These are phyloP conservation scores for Fraxinus quadrangulata DNA, from an alignment of 257 asterid species.

Conservation along the genomic window DNA sequence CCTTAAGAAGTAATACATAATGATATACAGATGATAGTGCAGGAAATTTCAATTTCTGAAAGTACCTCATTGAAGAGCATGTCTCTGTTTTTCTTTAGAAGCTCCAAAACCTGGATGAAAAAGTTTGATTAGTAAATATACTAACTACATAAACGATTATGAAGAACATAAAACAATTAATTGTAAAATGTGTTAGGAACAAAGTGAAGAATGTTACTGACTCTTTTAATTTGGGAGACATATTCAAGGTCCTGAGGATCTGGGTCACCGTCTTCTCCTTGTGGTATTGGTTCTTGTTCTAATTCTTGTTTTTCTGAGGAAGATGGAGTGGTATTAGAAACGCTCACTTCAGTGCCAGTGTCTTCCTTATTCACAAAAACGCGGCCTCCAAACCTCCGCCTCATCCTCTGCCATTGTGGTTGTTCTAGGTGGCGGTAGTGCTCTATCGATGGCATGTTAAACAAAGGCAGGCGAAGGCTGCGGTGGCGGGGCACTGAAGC, in stretches of 20 bases:
- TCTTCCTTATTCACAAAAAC: conserved; percentile 50
- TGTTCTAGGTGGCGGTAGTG: background rate
- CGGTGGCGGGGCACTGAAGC: conserved; percentile 24
- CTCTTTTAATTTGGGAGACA: conserved; percentile 70
- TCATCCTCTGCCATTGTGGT: conserved; percentile 4
- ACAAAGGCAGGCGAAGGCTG: conserved; percentile 12
- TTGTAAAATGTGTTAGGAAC: background rate
- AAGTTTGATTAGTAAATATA: background rate
- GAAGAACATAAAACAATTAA: conserved; percentile 8
- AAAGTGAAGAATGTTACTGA: conserved; percentile 21
- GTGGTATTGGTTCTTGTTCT: conserved; percentile 15
- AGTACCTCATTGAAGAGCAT: conserved; percentile 85
- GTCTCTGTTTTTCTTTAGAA: conserved; percentile 79
- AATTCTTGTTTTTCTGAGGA: conserved; percentile 11
- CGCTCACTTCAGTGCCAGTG: conserved; percentile 28
- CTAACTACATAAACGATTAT: background rate
- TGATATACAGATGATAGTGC: background rate
- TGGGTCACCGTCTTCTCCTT: conserved; percentile 38
- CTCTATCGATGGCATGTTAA: conserved; percentile 8
- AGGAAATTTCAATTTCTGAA: background rate
- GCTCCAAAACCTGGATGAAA: conserved; percentile 70
- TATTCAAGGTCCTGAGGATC: conserved; percentile 74
- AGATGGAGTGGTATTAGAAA: conserved; percentile 33
- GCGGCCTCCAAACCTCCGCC: conserved; percentile 29
- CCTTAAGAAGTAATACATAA: background rate